A percentile compares a stretch with the other conserved stretches of the same genome.
These are phyloP conservation scores for Ceratobasidium sp. DNA, from an alignment of 1,284 basidiomycete genomes.

Conservation along the genomic window DNA sequence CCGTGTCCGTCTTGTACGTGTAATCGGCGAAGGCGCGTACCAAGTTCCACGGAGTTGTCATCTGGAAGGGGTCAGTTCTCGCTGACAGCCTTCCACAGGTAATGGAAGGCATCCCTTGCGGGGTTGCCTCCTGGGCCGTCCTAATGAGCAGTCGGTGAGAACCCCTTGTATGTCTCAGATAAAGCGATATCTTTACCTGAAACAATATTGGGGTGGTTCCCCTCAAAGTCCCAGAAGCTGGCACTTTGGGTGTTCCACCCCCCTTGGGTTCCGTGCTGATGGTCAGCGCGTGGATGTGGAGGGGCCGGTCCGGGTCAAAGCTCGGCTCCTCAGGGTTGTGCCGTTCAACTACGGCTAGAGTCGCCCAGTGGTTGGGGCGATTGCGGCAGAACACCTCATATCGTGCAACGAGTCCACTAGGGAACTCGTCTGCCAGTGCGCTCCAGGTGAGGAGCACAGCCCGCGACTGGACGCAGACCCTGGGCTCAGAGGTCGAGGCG, in stretches of 20 bases:
- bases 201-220: background rate
- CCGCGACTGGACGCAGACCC: background rate
- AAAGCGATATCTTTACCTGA: too few relatives aligned
- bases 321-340: background rate
- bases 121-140: background rate
- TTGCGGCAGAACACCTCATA: too few relatives aligned
- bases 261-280: background rate
- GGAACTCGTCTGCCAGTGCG: background rate
- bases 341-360: background rate
- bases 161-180: too few relatives aligned
- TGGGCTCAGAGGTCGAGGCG: too few relatives aligned
- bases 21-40: background rate
- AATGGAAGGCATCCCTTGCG: background rate
- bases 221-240: background rate
- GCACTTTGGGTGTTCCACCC: background rate
- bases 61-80: background rate
- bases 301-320: background rate
- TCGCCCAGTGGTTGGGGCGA: background rate
- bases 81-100: too few relatives aligned
- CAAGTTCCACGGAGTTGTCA: background rate
- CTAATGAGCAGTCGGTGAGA: too few relatives aligned
- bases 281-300: background rate
- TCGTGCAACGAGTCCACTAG: too few relatives aligned
- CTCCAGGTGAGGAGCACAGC: background rate
- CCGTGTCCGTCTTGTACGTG: background rate